Evolutionary conservation across 78 protist species (phyloP).

Genomic region (Monocercomonoides exilis): DNA sequence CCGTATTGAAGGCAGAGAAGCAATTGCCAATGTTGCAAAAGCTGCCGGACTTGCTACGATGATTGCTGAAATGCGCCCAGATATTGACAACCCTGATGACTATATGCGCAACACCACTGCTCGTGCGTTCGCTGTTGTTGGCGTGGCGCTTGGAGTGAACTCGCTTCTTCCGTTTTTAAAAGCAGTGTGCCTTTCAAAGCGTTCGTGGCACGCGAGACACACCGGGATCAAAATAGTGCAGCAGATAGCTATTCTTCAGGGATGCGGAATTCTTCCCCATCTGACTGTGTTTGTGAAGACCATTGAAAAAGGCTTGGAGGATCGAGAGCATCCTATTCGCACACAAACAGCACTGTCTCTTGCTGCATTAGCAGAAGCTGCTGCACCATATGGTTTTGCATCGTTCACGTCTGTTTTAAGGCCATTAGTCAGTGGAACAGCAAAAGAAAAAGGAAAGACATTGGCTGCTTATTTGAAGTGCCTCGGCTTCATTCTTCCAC

Average conservation of each 20-base stretch:
- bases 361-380: slow-evolving; percentile 94
- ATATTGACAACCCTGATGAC: slow-evolving; percentile 82
- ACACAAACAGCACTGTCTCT: slow-evolving; percentile 87
- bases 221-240: slow-evolving; percentile 91
- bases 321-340: slow-evolving; percentile 72
- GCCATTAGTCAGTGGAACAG: slow-evolving; percentile 82
- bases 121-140: slow-evolving; percentile 94
- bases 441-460: slow-evolving; percentile 72
- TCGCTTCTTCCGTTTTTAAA: slow-evolving; percentile 85
- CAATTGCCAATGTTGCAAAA: slow-evolving; percentile 88
- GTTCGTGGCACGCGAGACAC: slow-evolving; percentile 93
- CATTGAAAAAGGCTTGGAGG: slow-evolving; percentile 60
- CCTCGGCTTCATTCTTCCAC: slow-evolving; percentile 94
- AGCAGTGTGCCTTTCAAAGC: slow-evolving; percentile 86
- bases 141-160: slow-evolving; percentile 91
- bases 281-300: slow-evolving; percentile 69
- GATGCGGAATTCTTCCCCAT: slow-evolving; percentile 92
- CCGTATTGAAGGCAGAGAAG: slow-evolving; percentile 93
- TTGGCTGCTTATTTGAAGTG: slow-evolving; percentile 93
- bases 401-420: slow-evolving; percentile 81
- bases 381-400: slow-evolving; percentile 93
- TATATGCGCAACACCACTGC: slow-evolving; percentile 96
- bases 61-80: slow-evolving; percentile 93
- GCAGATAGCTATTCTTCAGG: slow-evolving; percentile 92
- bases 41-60: slow-evolving; percentile 97